phyloP scores from a whole-genome alignment of 2,329 filamentous ascomycete species.

The Sarocladium strictum region DNA sequence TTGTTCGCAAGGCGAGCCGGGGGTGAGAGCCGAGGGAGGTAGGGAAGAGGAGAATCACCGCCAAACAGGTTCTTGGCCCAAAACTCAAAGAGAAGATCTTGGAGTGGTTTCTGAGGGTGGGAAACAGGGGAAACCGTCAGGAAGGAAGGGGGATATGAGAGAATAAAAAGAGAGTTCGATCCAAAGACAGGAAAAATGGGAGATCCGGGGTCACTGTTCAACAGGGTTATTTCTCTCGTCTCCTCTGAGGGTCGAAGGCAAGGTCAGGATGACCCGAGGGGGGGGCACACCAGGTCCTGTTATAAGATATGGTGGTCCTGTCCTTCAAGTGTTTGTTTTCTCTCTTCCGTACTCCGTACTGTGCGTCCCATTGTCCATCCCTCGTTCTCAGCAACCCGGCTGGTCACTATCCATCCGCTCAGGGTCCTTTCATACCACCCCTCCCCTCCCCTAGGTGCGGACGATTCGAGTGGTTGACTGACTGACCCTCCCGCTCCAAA shows the following conservation, averaged over 20 bases:
- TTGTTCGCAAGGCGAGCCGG: neutral
- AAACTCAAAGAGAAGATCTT: too few species aligned
- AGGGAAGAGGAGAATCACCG: neutral
- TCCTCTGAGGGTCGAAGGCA: neutral
- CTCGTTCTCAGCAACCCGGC: too few species aligned
- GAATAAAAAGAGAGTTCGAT: neutral
- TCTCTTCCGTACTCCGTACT: too few species aligned
- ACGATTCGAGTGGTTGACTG: neutral
- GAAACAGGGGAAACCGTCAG: too few species aligned
- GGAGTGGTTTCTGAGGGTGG: too few species aligned
- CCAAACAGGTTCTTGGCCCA: too few species aligned
- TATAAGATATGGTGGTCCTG: neutral
- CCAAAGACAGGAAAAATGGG: too few species aligned
- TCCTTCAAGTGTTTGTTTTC: neutral
- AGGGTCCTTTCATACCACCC: too few species aligned
- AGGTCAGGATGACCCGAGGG: constrained; percentile 3
- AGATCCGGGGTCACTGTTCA: neutral
- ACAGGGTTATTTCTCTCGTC: neutral
- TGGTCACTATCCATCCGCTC: too few species aligned
- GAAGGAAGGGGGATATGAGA: neutral
- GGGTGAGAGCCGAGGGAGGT: neutral
- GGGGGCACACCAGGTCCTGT: neutral
- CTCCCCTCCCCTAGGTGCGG: neutral
- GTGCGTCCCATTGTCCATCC: neutral
- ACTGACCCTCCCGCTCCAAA: neutral